Evolutionary conservation across 2,329 filamentous ascomycete genomes (phyloP).

Genomic region (Gliomastix tumulicola): DNA sequence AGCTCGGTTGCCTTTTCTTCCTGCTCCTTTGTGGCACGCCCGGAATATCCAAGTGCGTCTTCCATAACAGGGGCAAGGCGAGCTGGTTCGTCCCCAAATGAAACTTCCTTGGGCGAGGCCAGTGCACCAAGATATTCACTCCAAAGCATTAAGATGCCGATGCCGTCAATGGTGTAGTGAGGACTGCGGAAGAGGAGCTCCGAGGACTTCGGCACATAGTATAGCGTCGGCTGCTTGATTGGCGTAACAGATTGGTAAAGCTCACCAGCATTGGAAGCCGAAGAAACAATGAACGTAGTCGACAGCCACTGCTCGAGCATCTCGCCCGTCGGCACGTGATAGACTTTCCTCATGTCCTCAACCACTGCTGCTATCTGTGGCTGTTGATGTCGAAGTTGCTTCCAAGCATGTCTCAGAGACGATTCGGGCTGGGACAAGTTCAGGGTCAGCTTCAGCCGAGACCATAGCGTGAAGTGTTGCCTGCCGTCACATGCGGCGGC

Average conservation of each 20-base stretch:
- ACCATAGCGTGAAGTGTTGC: slow-evolving; percentile 7
- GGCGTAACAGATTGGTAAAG: slow-evolving; percentile 3
- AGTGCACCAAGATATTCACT: slow-evolving; percentile 11
- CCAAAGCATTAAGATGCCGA: slow-evolving; percentile 12
- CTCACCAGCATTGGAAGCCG: slow-evolving; percentile 4
- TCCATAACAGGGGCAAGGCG: slow-evolving; percentile 6
- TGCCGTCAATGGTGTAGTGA: slow-evolving; percentile 14
- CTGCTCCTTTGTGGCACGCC: background rate
- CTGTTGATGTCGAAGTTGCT: slow-evolving; percentile 14
- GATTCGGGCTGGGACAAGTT: background rate
- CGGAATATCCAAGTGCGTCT: slow-evolving; percentile 1
- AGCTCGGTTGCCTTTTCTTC: background rate
- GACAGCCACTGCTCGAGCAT: slow-evolving; percentile 9
- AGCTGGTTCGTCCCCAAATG: slow-evolving; percentile 4
- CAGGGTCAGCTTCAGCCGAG: slow-evolving; percentile 4
- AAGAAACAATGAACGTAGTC: slow-evolving; percentile 6
- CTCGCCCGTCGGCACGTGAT: slow-evolving; percentile 10
- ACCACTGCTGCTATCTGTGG: slow-evolving; percentile 11
- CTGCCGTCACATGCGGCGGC: slow-evolving; percentile 4
- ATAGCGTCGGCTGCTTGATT: slow-evolving; percentile 6
- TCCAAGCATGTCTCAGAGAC: slow-evolving; percentile 14
- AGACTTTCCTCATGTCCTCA: slow-evolving; percentile 10
- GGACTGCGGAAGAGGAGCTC: slow-evolving; percentile 12
- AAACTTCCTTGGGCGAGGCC: slow-evolving; percentile 2
- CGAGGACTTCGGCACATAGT: slow-evolving; percentile 5